Conservation (phyloP, 2,329 filamentous ascomycete species). For the Blumeria graminis region DNA sequence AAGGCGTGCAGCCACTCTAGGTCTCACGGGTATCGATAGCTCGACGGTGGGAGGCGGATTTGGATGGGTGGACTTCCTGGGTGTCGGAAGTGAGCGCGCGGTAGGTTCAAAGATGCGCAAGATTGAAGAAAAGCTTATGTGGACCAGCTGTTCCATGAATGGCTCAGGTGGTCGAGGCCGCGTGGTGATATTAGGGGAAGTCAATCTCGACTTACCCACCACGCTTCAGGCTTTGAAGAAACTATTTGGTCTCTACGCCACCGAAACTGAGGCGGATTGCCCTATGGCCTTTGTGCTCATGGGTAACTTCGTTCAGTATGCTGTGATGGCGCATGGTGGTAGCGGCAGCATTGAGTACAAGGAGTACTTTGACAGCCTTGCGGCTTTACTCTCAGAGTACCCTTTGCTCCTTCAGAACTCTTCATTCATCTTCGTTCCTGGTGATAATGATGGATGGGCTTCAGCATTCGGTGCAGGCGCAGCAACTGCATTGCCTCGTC, state of each 20-base stretch:
- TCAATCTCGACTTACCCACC: slow-evolving; percentile 67
- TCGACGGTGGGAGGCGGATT: slow-evolving; percentile 56
- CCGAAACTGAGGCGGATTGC: slow-evolving; percentile 34
- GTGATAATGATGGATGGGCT: slow-evolving; percentile 93
- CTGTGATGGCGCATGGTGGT: slow-evolving; percentile 41
- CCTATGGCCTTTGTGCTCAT: slow-evolving; percentile 64
- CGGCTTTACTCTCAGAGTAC: slow-evolving; percentile 61
- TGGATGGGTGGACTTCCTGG: slow-evolving; percentile 92
- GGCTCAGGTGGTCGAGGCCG: slow-evolving; percentile 21
- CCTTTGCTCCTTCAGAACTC: slow-evolving; percentile 53
- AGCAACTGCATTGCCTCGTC: slow-evolving; percentile 42
- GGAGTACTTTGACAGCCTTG: slow-evolving; percentile 78
- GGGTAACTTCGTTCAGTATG: slow-evolving; percentile 55
- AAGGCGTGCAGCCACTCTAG: slow-evolving; percentile 54
- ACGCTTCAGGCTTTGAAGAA: slow-evolving; percentile 60
- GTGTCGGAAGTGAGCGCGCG: slow-evolving; percentile 70
- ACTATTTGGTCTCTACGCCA: slow-evolving; percentile 50
- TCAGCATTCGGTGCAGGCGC: slow-evolving; percentile 63
- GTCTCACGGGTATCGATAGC: slow-evolving; percentile 30
- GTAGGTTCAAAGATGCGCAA: slow-evolving; percentile 62
- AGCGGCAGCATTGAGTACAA: slow-evolving; percentile 88
- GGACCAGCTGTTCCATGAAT: slow-evolving; percentile 7
- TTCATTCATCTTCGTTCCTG: slow-evolving; percentile 81
- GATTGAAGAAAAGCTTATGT: slow-evolving; percentile 45
- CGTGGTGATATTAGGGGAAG: slow-evolving; percentile 58